These are phyloP conservation scores for Alternaria sp. DNA, from an alignment of 2,329 filamentous ascomycete species.

Conservation along the genomic window DNA sequence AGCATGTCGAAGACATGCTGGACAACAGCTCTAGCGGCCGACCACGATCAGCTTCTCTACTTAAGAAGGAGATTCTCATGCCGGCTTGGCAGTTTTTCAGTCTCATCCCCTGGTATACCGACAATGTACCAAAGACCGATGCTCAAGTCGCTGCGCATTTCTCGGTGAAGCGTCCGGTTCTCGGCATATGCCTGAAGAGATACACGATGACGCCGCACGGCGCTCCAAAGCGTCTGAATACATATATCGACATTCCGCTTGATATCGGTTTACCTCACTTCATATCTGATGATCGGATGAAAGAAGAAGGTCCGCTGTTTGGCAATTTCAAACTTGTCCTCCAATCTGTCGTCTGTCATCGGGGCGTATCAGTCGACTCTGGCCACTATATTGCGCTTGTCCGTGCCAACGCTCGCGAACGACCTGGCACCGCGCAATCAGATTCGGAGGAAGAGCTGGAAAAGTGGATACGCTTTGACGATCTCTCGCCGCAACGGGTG, in stretches of 20 bases:
- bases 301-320: constrained; percentile 71
- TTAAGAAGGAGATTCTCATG: constrained; percentile 84
- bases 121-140: constrained; percentile 69
- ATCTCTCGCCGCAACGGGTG: constrained; percentile 77
- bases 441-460: constrained; percentile 55
- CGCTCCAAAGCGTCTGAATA: constrained; percentile 73
- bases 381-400: constrained; percentile 92
- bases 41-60: constrained; percentile 51
- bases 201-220: constrained; percentile 79
- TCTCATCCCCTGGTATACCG: constrained; percentile 89
- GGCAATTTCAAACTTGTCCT: constrained; percentile 93
- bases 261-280: constrained; percentile 86
- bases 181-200: constrained; percentile 91
- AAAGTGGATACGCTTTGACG: constrained; percentile 88
- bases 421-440: constrained; percentile 53
- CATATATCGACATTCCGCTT: constrained; percentile 88
- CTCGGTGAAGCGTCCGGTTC: constrained; percentile 77
- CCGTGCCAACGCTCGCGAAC: constrained; percentile 64
- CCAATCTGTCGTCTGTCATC: constrained; percentile 91
- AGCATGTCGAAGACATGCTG: constrained; percentile 49
- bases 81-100: constrained; percentile 98
- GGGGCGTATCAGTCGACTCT: constrained; percentile 81
- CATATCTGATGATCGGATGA: constrained; percentile 77
- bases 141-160: constrained; percentile 89
- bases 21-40: constrained; percentile 40